Percentiles rank a stretch among this genome's conserved stretches.
phyloP scores from a whole-genome alignment of 805 yeast species.

The Kazachstania psychrophila region DNA sequence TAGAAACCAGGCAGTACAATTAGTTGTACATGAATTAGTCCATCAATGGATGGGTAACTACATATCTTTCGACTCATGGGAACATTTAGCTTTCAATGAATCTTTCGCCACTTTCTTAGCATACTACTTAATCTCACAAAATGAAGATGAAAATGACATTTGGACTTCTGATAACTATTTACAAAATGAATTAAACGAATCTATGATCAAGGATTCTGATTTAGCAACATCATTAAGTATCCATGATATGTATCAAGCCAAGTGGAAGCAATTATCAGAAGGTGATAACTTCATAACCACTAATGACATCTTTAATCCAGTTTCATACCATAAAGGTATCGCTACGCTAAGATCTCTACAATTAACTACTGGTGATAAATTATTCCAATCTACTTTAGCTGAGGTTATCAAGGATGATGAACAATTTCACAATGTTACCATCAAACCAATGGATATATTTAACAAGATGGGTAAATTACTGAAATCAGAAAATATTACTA shows the following conservation, averaged over 20 bases:
- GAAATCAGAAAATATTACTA: slow-evolving; percentile 21
- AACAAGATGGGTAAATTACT: slow-evolving; percentile 14
- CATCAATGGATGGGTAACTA: slow-evolving; percentile 77
- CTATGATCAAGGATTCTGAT: slow-evolving; percentile 13
- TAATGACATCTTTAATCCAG: slow-evolving; percentile 25
- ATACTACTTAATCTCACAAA: slow-evolving; percentile 33
- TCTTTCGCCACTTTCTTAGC: slow-evolving; percentile 72
- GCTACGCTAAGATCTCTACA: slow-evolving; percentile 23
- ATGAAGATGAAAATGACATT: slow-evolving; percentile 19
- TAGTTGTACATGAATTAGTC: slow-evolving; percentile 61
- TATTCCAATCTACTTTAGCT: slow-evolving; percentile 15
- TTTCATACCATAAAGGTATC: slow-evolving; percentile 28
- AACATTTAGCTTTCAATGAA: slow-evolving; percentile 65
- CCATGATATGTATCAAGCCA: slow-evolving; percentile 8
- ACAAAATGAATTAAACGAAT: slow-evolving; percentile 11
- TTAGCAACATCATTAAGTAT: slow-evolving; percentile 11
- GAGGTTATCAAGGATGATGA: slow-evolving; percentile 10
- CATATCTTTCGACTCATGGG: slow-evolving; percentile 60
- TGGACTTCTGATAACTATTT: slow-evolving; percentile 22
- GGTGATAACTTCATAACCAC: slow-evolving; percentile 11
- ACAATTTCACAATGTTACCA: slow-evolving; percentile 11
- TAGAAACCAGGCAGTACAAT: slow-evolving; percentile 38
- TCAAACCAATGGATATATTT: slow-evolving; percentile 29
- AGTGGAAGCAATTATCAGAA: background rate
- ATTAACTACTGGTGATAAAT: slow-evolving; percentile 16